These are phyloP conservation scores for Atkinsonella hypoxylon DNA, from an alignment of 2,329 filamentous ascomycete genomes.

Conservation along the genomic window DNA sequence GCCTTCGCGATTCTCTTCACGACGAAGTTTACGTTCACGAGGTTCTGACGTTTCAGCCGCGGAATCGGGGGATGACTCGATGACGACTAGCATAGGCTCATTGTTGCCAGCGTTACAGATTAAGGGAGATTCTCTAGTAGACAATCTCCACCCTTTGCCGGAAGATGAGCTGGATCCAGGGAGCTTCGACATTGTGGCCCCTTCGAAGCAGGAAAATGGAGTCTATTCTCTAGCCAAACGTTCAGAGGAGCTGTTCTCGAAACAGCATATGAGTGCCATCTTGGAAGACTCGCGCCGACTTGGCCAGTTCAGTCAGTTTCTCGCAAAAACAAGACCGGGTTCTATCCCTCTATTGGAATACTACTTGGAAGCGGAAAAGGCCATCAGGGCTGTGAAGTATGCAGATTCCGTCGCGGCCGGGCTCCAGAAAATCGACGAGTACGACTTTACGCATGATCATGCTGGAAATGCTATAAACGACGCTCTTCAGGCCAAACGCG, in stretches of 20 bases:
- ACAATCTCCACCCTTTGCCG: background rate
- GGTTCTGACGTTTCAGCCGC: background rate
- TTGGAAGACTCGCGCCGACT: slow-evolving; percentile 52
- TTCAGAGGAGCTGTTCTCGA: slow-evolving; percentile 54
- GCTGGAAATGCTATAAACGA: slow-evolving; percentile 43
- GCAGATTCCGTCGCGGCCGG: slow-evolving; percentile 55
- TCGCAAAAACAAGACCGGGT: slow-evolving; percentile 44
- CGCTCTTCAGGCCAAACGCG: slow-evolving; percentile 48
- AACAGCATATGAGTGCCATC: slow-evolving; percentile 51
- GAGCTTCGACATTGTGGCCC: slow-evolving; percentile 2
- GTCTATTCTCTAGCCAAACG: slow-evolving; percentile 47
- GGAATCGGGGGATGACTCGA: background rate
- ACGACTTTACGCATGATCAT: slow-evolving; percentile 40
- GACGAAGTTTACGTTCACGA: background rate
- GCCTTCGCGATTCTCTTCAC: background rate
- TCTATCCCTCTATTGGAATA: slow-evolving; percentile 57
- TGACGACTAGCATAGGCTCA: background rate
- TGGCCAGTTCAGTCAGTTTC: slow-evolving; percentile 54
- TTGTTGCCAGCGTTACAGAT: background rate
- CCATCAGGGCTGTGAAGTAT: slow-evolving; percentile 57
- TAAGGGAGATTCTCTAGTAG: background rate
- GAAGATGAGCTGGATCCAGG: slow-evolving; percentile 1
- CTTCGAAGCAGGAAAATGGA: background rate
- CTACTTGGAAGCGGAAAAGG: slow-evolving; percentile 61
- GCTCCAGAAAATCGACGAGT: slow-evolving; percentile 41